Percentiles rank a stretch among this genome's conserved stretches.
Evolutionary conservation across 768 basidiomycete species (phyloP).

Genomic region (Tricholomella constricta): DNA sequence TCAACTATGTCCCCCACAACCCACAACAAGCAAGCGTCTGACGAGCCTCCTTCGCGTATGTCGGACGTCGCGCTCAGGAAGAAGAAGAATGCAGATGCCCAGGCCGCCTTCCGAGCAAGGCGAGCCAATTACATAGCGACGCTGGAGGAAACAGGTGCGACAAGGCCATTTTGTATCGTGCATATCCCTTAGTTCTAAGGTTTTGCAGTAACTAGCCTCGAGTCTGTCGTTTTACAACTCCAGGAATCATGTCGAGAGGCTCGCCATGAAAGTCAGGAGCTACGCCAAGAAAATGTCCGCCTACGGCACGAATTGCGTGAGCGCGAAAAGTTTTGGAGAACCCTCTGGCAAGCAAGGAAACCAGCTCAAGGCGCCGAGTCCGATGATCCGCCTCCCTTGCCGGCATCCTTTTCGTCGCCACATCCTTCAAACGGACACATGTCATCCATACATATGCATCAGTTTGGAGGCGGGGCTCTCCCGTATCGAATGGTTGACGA

Average conservation of each 20-base stretch:
- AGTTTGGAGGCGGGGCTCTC: conserved; percentile 40
- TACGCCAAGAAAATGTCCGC: conserved; percentile 65
- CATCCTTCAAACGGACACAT: conserved; percentile 34
- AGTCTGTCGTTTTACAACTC: conserved; percentile 81
- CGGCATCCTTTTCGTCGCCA: conserved; percentile 44
- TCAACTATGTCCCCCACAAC: conserved; percentile 31
- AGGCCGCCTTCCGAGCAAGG: conserved; percentile 81
- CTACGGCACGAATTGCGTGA: conserved; percentile 67
- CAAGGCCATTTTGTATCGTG: conserved; percentile 12
- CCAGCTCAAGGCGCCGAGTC: conserved; percentile 50
- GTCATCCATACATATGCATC: conserved; percentile 32
- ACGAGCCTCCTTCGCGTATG: conserved; percentile 44
- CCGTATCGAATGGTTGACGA: conserved; percentile 54
- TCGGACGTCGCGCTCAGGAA: conserved; percentile 75
- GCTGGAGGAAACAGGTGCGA: conserved; percentile 75
- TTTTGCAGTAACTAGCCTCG: conserved; percentile 71
- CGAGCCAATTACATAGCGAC: conserved; percentile 87
- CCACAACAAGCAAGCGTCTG: conserved; percentile 35
- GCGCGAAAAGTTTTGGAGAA: conserved; percentile 73
- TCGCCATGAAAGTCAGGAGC: conserved; percentile 58
- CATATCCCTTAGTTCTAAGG: conserved; percentile 17
- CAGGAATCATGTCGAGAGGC: conserved; percentile 80
- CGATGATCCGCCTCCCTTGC: conserved; percentile 54
- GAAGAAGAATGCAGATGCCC: conserved; percentile 90
- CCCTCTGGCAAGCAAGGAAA: conserved; percentile 69